These are phyloP conservation scores for Penicillium samsonianum DNA, from an alignment of 495 filamentous ascomycete genomes.

Conservation along the genomic window DNA sequence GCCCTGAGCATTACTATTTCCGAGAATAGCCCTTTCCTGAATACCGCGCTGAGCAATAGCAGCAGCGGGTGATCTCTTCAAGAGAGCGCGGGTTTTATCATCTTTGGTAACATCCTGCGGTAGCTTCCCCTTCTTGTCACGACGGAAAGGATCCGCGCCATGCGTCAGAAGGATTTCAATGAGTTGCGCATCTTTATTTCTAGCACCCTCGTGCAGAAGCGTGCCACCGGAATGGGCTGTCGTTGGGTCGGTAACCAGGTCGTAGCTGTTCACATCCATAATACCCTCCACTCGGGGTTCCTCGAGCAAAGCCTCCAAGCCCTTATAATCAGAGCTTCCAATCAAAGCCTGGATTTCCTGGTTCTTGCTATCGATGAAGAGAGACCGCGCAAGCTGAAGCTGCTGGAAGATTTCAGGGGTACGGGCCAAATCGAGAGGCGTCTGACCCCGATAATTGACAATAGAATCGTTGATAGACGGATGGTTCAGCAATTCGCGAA, in stretches of 20 bases:
- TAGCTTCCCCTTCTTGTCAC: slow-evolving; percentile 92
- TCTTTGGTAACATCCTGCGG: slow-evolving; percentile 98
- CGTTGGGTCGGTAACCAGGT: slow-evolving; percentile 77
- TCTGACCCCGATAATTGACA: slow-evolving; percentile 83
- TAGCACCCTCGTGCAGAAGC: slow-evolving; percentile 88
- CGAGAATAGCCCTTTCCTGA: slow-evolving; percentile 93
- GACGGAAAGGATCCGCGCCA: slow-evolving; percentile 94
- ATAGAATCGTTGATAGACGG: slow-evolving; percentile 85
- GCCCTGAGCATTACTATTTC: slow-evolving; percentile 64
- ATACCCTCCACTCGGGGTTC: slow-evolving; percentile 81
- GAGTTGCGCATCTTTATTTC: slow-evolving; percentile 77
- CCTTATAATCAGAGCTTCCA: slow-evolving; percentile 68
- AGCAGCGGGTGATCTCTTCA: slow-evolving; percentile 93
- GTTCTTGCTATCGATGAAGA: slow-evolving; percentile 85
- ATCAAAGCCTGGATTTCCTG: slow-evolving; percentile 80
- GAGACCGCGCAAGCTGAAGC: slow-evolving; percentile 83
- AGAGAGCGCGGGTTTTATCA: slow-evolving; percentile 77
- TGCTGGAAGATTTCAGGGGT: slow-evolving; percentile 95
- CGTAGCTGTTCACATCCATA: slow-evolving; percentile 85
- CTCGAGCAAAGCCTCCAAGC: slow-evolving; percentile 74
- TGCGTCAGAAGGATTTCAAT: slow-evolving; percentile 90
- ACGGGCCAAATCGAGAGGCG: slow-evolving; percentile 83
- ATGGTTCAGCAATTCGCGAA: slow-evolving; percentile 76
- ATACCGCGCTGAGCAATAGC: slow-evolving; percentile 92
- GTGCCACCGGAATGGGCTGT: slow-evolving; percentile 81